These are phyloP conservation scores for Euphorbia peplus DNA, from an alignment of 345 rosid species.

Conservation along the genomic window DNA sequence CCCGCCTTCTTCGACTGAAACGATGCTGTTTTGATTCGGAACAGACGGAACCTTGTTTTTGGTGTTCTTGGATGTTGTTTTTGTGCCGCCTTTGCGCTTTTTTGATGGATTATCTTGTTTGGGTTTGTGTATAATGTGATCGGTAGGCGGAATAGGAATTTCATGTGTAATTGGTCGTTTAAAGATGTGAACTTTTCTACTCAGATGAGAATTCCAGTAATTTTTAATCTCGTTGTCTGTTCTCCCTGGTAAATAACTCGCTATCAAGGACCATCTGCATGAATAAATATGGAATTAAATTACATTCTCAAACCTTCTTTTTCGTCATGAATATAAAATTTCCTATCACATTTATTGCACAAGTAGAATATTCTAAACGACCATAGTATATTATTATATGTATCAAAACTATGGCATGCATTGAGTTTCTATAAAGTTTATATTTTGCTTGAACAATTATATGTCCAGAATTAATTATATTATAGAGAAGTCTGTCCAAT, in stretches of 20 bases:
- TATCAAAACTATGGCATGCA: too few relatives aligned
- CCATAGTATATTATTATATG: background rate
- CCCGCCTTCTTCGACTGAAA: background rate
- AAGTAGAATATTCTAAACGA: background rate
- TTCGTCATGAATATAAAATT: too few relatives aligned
- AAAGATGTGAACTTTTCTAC: conserved; percentile 43
- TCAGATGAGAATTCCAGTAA: conserved; percentile 63
- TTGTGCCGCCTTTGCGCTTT: background rate
- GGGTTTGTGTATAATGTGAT: conserved; percentile 8
- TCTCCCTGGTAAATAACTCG: conserved; percentile 56
- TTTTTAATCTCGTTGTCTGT: conserved; percentile 74
- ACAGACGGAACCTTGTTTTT: too few relatives aligned
- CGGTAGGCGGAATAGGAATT: background rate
- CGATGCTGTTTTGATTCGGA: too few relatives aligned
- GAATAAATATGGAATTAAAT: background rate
- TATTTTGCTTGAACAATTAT: too few relatives aligned
- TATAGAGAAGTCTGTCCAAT: too few relatives aligned
- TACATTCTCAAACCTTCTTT: too few relatives aligned
- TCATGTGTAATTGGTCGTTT: conserved; percentile 3
- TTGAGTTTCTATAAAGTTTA: too few relatives aligned
- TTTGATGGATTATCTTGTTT: background rate
- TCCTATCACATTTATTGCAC: background rate
- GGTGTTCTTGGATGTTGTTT: conserved; percentile 21
- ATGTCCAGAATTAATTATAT: too few relatives aligned
- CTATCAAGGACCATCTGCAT: conserved; percentile 65